Conservation (phyloP, 1,139 yeast species). For the Geotrichum aggregatum region DNA sequence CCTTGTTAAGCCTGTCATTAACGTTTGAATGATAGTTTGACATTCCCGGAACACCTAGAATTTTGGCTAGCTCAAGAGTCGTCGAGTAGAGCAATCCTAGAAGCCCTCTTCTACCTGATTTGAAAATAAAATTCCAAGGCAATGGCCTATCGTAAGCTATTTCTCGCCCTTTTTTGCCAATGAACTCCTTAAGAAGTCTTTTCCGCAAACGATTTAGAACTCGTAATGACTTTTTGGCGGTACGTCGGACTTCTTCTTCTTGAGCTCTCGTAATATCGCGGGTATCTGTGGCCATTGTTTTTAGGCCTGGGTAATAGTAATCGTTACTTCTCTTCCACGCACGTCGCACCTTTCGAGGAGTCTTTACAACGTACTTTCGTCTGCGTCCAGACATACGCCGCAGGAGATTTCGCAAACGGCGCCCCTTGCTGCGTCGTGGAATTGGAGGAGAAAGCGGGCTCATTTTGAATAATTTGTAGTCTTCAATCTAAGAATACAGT, state of each 20-base stretch:
- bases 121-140: background rate
- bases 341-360: constrained; percentile 8
- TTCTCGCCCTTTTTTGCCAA: background rate
- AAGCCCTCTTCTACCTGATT: background rate
- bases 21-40: background rate
- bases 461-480: background rate
- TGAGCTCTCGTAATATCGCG: background rate
- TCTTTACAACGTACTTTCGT: constrained; percentile 4
- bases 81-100: background rate
- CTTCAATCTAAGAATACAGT: too few species aligned
- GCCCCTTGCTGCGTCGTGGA: constrained; percentile 9
- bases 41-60: constrained; percentile 5
- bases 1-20: background rate
- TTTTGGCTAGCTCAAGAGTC: constrained; percentile 5
- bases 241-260: background rate
- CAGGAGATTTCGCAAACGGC: constrained; percentile 3
- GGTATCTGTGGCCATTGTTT: background rate
- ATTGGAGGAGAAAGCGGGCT: constrained; percentile 14
- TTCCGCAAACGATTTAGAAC: constrained; percentile 6
- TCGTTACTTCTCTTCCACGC: constrained; percentile 15
- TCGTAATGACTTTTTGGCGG: background rate
- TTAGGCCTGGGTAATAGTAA: constrained; percentile 14
- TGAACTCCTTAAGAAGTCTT: constrained; percentile 8
- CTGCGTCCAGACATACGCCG: constrained; percentile 4
- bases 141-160: background rate